Base-by-base conservation (phyloP, 2,329 filamentous ascomycete genomes). In the Orbilia blumenaviensis region DNA sequence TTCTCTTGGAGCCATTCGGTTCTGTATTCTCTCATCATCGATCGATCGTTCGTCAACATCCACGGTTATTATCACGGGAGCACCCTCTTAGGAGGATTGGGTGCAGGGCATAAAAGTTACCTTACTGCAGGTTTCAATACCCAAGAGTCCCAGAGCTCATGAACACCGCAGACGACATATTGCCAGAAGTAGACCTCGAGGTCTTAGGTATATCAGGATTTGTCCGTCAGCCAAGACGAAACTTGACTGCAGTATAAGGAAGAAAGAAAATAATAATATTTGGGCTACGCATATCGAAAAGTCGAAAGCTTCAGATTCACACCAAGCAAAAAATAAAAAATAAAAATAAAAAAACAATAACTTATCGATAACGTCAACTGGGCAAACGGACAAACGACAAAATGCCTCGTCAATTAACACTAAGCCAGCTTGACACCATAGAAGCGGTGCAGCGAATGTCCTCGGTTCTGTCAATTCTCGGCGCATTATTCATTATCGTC, bases 401-500 rank as follows among this genome's bases (percentile, higher is more conserved):
- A 75, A 68, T 75, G 63, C 18, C 52, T 34, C 69, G 61, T 18
- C 29, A 27, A 23, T 64, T 75, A 58, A 68, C 63, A 34, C 14
- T 25, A n/a, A 41, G 44, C 8, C 32, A 75, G 34, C 44, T 68
- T 23, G 27, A 21, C 21, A 56, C 38, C 42, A 77, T 77, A 18
- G 66, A 77, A 34, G 61, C 50, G 14, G 52, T 71, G 21, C 66
- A 77, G 66, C 63, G 92, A 56, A 84, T 87, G 14, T 89, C 89
- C 80, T 94, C 92, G 0, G 86, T 89, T 6, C 83, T 94, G 46
- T 94, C 92, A 0, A 82, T 95, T 0, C 61, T 90, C 1, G 92
- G 91, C 68, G 91, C 89, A 46, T 79, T 89, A 32, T 88, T 94
- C 81, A 91, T 93, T 80, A 88, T 94, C 64, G 79, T 85, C 66